Conservation (phyloP, 2,329 filamentous ascomycete species). For the Ophiosphaerella korrae region DNA sequence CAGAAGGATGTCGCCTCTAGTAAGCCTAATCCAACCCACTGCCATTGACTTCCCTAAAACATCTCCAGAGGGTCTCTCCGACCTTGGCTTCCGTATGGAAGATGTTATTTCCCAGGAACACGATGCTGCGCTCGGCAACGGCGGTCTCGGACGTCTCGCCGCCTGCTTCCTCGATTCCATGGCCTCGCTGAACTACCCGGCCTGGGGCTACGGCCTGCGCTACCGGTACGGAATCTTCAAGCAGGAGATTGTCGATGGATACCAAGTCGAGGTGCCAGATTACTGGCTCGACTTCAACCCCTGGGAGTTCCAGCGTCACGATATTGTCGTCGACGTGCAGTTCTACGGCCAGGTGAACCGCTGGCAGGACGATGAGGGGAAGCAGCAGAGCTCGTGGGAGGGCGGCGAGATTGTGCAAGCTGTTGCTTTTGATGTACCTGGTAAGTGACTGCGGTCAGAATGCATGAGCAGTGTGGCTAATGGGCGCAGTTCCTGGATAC, state of each 20-base stretch:
- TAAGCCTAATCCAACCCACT: constrained; percentile 49
- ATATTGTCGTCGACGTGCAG: constrained; percentile 94
- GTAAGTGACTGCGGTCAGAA: constrained; percentile 20
- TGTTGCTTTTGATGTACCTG: constrained; percentile 84
- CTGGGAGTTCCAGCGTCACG: constrained; percentile 96
- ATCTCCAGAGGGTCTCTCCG: constrained; percentile 73
- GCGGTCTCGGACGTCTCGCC: constrained; percentile 89
- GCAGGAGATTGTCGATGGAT: constrained; percentile 97
- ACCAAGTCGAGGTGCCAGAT: constrained; percentile 96
- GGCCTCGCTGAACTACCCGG: constrained; percentile 91
- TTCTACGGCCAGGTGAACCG: constrained; percentile 90
- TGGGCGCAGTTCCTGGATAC: constrained; percentile 80
- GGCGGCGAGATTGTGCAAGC: constrained; percentile 91
- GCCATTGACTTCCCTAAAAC: constrained; percentile 16
- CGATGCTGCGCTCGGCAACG: constrained; percentile 94
- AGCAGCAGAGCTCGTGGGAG: constrained; percentile 78
- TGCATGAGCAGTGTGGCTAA: constrained; percentile 13
- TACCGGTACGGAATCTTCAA: constrained; percentile 98
- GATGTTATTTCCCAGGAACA: constrained; percentile 94
- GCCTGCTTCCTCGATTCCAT: constrained; percentile 97
- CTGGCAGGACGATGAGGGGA: constrained; percentile 73
- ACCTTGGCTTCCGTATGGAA: constrained; percentile 96
- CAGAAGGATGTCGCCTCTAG: constrained; percentile 83
- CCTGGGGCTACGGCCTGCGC: constrained; percentile 95
- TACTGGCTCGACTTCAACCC: constrained; percentile 99